Evolutionary conservation across 2,329 filamentous ascomycete species (phyloP), one percentile per base, ranked within the genome.

Genomic region (Apiospora malaysiana): DNA sequence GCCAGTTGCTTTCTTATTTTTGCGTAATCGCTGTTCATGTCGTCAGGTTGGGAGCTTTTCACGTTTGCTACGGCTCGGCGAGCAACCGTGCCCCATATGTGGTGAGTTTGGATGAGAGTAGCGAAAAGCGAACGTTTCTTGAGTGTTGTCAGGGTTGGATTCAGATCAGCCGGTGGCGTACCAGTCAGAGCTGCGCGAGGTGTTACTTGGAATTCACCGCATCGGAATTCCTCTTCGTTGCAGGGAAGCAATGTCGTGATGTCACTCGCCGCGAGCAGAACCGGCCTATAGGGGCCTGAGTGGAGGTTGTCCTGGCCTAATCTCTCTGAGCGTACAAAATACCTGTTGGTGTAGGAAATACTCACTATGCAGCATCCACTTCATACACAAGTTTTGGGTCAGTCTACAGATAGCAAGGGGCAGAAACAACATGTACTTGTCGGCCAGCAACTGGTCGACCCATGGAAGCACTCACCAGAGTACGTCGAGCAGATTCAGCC

Each of bases 301-400:
- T 88, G 86, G 32, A 89, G 80, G 73, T 87, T 88, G 72, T 89
- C 87, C 74, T 89, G 87, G 73, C 84, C 81, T 83, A 43, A 18
- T 27, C 21, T 27, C 21, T 18, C 14, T 46, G 21, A 51, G 37
- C 27, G 37, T n/a, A 21, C 18, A 2, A 59, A n/a, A 14, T 49
- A 43, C 18, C 32, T 8, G 67, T 72, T 45, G 27, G 51, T 37
- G 10, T 7, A 3, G 51, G 8, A 37, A 21, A 46, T 51, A 78
- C 80, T 73, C 71, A 81, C 84, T 88, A 75, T 89, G 85, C 45
- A 89, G 76, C 86, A 89, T 89, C 87, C 87, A 89, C 86, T 88
- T 68, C 25, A 32, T 21, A 21, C 42, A 32, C 27, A 32, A 32
- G 23, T 27, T 46, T 32, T 7, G 32, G 23, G 66, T 67, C 23